phyloP scores from a whole-genome alignment of 108 stramenopile species.

The Stephanodiscus triporus region DNA sequence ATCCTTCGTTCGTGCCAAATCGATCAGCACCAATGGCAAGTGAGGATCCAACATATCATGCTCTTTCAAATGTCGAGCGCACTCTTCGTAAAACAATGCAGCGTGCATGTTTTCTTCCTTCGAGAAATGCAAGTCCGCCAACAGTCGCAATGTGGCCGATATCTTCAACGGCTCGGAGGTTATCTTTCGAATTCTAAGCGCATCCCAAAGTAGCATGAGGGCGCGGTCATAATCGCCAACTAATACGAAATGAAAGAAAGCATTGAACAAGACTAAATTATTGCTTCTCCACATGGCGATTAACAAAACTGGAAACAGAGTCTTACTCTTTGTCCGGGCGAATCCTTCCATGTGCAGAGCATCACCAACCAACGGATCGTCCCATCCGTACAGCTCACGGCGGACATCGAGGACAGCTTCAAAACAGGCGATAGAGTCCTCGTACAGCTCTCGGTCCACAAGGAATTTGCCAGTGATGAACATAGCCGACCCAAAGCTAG shows the following conservation, averaged over 20 bases:
- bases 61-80: constrained; percentile 45
- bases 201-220: constrained; percentile 45
- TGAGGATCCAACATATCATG: constrained; percentile 45
- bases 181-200: constrained; percentile 41
- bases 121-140: constrained; percentile 47
- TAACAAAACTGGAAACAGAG: too few species aligned
- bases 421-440: constrained; percentile 46
- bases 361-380: constrained; percentile 50
- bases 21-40: constrained; percentile 45
- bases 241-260: too few species aligned
- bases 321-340: constrained; percentile 18
- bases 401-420: constrained; percentile 42
- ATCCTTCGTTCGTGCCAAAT: constrained; percentile 48
- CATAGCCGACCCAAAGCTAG: constrained; percentile 40
- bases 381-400: constrained; percentile 44
- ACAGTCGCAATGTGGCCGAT: constrained; percentile 38
- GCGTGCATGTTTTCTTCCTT: constrained; percentile 51
- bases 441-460: constrained; percentile 35
- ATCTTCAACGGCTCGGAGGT: constrained; percentile 41
- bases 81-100: constrained; percentile 50
- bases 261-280: too few species aligned
- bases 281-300: too few species aligned
- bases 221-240: constrained; percentile 50
- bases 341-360: constrained; percentile 50
- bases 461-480: constrained; percentile 46